Evolutionary conservation across 176 grass and related monocot genomes (phyloP), one percentile per base, ranked within the genome.

Genomic region (Thinopyrum elongatum): DNA sequence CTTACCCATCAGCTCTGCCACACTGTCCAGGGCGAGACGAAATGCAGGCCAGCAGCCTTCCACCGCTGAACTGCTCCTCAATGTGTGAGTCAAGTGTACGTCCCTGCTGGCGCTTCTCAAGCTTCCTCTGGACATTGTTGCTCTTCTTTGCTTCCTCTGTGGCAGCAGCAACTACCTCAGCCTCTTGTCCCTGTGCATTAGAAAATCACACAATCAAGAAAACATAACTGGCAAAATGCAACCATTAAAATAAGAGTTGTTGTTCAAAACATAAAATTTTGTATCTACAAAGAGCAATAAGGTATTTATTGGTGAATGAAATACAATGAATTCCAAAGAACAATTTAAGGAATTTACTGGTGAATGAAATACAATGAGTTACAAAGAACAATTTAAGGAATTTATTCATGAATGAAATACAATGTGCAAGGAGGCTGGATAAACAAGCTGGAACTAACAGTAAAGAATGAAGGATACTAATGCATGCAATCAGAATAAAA

Each of bases 11-110:
- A 82, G 95, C 86, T 71, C 95, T 84, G 44, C 95, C 95, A 64
- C 95, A 97, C 55, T 98, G 95, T 21, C 95, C 95, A 29, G 95
- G 95, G 19, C 95, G 95, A 31, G 95, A 98, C 4, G 95, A 93
- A 55, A 98, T 95, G 71, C 87, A 93, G 26, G 95, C 95, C 80
- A 95, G 74, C 49, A 98, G 53, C 89, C 95, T 87, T 61, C 95
- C 95, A 62, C 90, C 69, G 0, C 92, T 23, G 75, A 98, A 98
- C 47, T 98, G 95, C 79, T 98, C 95, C 51, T 98, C 95, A 27
- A 98, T 98, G 76, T 98, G 95, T 0, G 87, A 8, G 55, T 98
- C 93, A 9, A 98, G 91, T 8, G 84, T 85, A 0, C 95, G 95
- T 1, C 79, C 89, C 85, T 90, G 55, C 38, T 95, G 89, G 12